Percentiles rank a stretch among this genome's conserved stretches.
Evolutionary conservation across 2,329 filamentous ascomycete genomes (phyloP).

Genomic region (Sclerotinia sclerotiorum): DNA sequence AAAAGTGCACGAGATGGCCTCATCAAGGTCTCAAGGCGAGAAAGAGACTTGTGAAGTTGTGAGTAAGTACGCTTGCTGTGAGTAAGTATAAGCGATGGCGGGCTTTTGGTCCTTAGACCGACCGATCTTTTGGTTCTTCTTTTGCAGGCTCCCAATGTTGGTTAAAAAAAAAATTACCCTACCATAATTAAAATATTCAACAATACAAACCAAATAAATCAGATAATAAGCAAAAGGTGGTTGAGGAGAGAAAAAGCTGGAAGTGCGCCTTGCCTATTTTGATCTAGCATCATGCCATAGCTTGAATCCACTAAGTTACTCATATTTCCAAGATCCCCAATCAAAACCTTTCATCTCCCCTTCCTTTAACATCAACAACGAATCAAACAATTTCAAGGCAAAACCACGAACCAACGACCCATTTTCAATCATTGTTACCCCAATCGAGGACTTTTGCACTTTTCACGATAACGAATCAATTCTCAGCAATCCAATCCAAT

Average conservation of each 20-base stretch:
- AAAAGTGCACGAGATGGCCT: neutral
- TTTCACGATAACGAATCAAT: slow-evolving; percentile 15
- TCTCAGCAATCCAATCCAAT: neutral
- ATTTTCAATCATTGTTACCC: slow-evolving; percentile 13
- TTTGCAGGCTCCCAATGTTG: neutral
- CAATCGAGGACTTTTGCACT: neutral
- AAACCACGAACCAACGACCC: slow-evolving; percentile 14
- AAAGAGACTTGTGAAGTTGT: too few species aligned
- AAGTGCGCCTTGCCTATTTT: neutral
- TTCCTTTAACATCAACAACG: slow-evolving; percentile 20
- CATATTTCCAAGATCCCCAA: slow-evolving; percentile 22
- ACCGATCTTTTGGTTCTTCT: neutral
- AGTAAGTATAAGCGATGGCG: too few species aligned
- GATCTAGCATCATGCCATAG: neutral
- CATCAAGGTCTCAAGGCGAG: too few species aligned
- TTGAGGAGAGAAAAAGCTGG: neutral
- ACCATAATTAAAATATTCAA: neutral
- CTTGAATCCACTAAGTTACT: slow-evolving; percentile 12
- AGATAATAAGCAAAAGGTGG: neutral
- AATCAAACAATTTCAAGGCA: slow-evolving; percentile 20
- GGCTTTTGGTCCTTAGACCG: neutral
- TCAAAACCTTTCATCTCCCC: slow-evolving; percentile 23
- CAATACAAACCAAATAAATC: neutral
- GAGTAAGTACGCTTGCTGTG: too few species aligned
- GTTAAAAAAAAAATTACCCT: neutral